Base-by-base conservation (phyloP, 2,329 filamentous ascomycete species). In the Penicillium sp. region DNA sequence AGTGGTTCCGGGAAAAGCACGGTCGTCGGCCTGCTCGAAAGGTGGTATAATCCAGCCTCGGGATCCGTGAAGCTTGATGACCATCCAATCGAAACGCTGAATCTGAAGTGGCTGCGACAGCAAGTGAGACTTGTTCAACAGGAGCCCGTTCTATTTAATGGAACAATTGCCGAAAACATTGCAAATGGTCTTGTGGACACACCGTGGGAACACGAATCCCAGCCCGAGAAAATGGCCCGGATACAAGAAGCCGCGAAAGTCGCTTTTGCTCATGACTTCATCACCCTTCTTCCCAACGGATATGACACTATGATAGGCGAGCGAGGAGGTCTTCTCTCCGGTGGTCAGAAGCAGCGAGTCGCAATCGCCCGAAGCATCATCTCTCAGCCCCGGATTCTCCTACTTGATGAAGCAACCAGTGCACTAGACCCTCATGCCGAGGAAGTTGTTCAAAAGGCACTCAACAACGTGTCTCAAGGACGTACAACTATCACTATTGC, bases 341-440 rank as follows among this genome's bases (percentile, higher is more conserved):
- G 92, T 69, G 92, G 92, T n/a, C 92, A 96, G 75, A 93, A 94
- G 71, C 92, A 96, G 73, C 88, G 92, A 59, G 91, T 96, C 62
- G 89, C 91, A 5, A 94, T 96, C 69, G 90, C 91, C 3, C 80
- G 90, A 58, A 90, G 90, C 27, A 83, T 95, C 46, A 86, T 95
- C 16, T 90, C 86, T 4, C 86, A 95, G 62, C 91, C 91, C 0
- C 90, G 89, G 75, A 81, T 96, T 66, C 82, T 96, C 1, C 83
- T 97, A 1, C 85, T 97, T 3, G 92, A 97, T 60, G 92, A 97
- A 73, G 92, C 92, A 1, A 97, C 92, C 0, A 91, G 88, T 32
- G 90, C 91, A 5, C 81, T 97, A 0, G 92, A 97, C 68, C 93
- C 91, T 6, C 89, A 91, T 66, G 91, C 89, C 1, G 92, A 97